Evolutionary conservation across 495 filamentous ascomycete species (phyloP), one percentile per base, ranked within the genome.

Genomic region (Penicillium ucsense): DNA sequence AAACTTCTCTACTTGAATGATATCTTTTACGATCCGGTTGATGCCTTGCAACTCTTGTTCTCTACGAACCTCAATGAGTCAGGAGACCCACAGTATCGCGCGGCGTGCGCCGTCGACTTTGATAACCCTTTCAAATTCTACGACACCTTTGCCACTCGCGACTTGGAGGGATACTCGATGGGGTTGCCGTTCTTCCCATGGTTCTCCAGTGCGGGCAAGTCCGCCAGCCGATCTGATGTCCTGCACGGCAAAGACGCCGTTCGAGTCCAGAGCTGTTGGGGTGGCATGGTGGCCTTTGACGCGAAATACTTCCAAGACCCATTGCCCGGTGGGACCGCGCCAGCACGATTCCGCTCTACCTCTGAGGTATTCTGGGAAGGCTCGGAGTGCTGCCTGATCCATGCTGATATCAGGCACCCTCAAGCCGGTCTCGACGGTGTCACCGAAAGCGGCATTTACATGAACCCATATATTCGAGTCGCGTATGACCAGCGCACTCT

Each of bases 281-380:
- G 84, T 34, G 87, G 86, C 6, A 88, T 89, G 75, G 81, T 85
- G 5, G 85, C 85, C 4, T 88, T 88, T 55, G 82, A 89, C 55
- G 85, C 82, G 3, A 70, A 65, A 42, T 84, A 76, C 48, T 83
- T 89, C 55, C 80, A 62, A 34, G 37, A 44, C 8, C 30, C 35
- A 9, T 6, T 43, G 6, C 41, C 41, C 3, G 31, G 30, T 9
- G n/a, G 30, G 6, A 43, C 41, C 41, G 46, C 64, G 20, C 76
- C 82, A 4, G 67, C 83, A 2, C 79, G 79, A 9, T 90, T 91
- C 61, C 76, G 86, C 11, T 70, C 76, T 35, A 77, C 82, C 20
- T 57, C 70, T 1, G 84, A 84, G 46, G 61, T 76, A 6, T 87
- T 78, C 61, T 88, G 83, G 81, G 86, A 90, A 48, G 78, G 80